These are phyloP conservation scores for Orychophragmus violaceus DNA, from an alignment of 345 rosid species.

Conservation along the genomic window DNA sequence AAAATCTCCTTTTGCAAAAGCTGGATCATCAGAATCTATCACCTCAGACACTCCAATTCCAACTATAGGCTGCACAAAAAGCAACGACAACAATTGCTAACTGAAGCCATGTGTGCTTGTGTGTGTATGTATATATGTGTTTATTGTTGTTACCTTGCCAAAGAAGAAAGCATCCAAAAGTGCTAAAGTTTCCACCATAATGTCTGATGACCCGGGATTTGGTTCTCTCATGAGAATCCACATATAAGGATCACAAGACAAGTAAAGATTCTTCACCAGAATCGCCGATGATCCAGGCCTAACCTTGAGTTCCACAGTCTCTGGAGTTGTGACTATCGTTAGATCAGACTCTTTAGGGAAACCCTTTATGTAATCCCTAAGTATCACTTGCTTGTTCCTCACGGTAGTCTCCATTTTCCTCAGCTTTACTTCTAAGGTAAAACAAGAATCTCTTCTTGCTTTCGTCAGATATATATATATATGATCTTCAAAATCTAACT, in stretches of 20 bases:
- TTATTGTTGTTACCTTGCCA: slow-evolving; percentile 9
- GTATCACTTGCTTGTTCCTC: slow-evolving; percentile 35
- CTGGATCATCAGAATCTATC: slow-evolving; percentile 44
- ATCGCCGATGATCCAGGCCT: slow-evolving; percentile 5
- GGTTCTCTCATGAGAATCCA: slow-evolving; percentile 29
- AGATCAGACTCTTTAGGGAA: slow-evolving; percentile 33
- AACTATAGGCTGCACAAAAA: slow-evolving; percentile 34
- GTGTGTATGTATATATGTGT: not conserved
- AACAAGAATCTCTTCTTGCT: not conserved
- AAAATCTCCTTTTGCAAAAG: slow-evolving; percentile 39
- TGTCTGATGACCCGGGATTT: slow-evolving; percentile 1
- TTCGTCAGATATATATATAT: not conserved
- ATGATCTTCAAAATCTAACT: not conserved
- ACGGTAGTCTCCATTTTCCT: slow-evolving; percentile 18
- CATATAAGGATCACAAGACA: slow-evolving; percentile 52
- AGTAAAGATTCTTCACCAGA: slow-evolving; percentile 40
- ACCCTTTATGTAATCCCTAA: slow-evolving; percentile 19
- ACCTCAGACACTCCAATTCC: slow-evolving; percentile 53
- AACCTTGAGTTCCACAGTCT: slow-evolving; percentile 15
- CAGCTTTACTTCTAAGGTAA: not conserved
- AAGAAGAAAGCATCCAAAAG: slow-evolving; percentile 21
- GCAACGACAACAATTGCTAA: not conserved
- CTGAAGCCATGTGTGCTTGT: not conserved
- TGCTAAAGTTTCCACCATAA: not conserved
- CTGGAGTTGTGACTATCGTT: not conserved